Percentiles rank a stretch among this genome's conserved stretches.
phyloP scores from a whole-genome alignment of 768 basidiomycete species.

The Tulasnella sp. region DNA sequence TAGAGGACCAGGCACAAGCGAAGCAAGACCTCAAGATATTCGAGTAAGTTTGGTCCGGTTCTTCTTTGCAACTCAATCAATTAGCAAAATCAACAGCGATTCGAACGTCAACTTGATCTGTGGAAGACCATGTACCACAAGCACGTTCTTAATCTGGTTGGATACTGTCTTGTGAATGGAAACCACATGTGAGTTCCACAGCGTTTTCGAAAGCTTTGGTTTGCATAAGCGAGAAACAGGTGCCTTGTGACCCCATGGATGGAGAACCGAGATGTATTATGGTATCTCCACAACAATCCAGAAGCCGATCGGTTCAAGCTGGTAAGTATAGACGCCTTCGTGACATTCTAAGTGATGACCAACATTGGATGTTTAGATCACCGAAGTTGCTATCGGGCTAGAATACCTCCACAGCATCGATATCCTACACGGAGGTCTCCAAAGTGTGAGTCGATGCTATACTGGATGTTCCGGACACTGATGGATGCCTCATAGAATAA shows the following conservation, averaged over 20 bases:
- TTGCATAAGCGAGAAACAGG: too few relatives aligned
- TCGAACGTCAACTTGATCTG: constrained; percentile 5
- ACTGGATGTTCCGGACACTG: too few relatives aligned
- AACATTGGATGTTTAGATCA: neutral
- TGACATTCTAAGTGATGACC: neutral
- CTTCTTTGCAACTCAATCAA: neutral
- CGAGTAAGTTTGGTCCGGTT: neutral
- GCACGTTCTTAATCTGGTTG: neutral
- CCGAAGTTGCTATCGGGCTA: neutral
- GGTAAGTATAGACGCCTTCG: neutral
- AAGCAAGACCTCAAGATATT: neutral
- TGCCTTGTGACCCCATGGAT: constrained; percentile 1
- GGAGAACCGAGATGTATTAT: constrained; percentile 4
- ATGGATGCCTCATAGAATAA: too few relatives aligned
- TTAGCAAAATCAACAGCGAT: neutral
- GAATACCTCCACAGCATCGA: constrained; percentile 4
- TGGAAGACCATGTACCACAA: constrained; percentile 1
- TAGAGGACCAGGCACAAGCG: neutral
- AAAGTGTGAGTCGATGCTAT: too few relatives aligned
- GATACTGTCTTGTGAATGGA: too few relatives aligned
- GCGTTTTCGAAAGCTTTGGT: too few relatives aligned
- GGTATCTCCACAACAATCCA: neutral
- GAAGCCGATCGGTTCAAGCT: neutral
- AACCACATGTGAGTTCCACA: too few relatives aligned
- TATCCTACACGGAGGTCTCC: constrained; percentile 4